These are phyloP conservation scores for Leonotis leonurus DNA, from an alignment of 257 asterid species.

Conservation along the genomic window DNA sequence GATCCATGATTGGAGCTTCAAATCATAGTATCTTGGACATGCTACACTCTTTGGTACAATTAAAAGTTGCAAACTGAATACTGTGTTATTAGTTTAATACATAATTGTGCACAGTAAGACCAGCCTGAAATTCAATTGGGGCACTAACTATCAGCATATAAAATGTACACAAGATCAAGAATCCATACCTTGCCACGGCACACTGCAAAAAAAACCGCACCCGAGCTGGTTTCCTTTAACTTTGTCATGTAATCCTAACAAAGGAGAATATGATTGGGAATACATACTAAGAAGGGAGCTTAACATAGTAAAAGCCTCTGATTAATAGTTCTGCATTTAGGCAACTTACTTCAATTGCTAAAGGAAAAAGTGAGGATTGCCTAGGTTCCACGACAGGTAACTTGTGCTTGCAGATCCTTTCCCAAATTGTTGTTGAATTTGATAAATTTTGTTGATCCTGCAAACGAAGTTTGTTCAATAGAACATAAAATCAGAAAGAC, in stretches of 20 bases:
- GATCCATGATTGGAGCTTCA: background rate
- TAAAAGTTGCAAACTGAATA: background rate
- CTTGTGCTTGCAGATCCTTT: slow-evolving; percentile 90
- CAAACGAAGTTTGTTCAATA: slow-evolving; percentile 11
- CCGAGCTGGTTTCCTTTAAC: slow-evolving; percentile 60
- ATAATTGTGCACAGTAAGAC: background rate
- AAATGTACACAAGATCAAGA: background rate
- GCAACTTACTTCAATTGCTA: slow-evolving; percentile 67
- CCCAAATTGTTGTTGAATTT: slow-evolving; percentile 77
- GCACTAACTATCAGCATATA: slow-evolving; percentile 13
- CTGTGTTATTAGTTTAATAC: background rate
- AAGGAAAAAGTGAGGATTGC: slow-evolving; percentile 76
- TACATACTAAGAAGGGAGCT: slow-evolving; percentile 9
- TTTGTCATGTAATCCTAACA: slow-evolving; percentile 83
- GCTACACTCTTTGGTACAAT: background rate
- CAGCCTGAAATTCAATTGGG: background rate
- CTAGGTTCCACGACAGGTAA: slow-evolving; percentile 96
- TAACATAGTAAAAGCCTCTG: slow-evolving; percentile 3
- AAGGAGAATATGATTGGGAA: slow-evolving; percentile 19
- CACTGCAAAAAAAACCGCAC: slow-evolving; percentile 91
- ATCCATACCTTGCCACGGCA: slow-evolving; percentile 93
- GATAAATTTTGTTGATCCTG: slow-evolving; percentile 57
- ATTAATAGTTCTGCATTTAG: slow-evolving; percentile 6
- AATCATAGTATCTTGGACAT: background rate
- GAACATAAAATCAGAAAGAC: slow-evolving; percentile 6